Evolutionary conservation across 2,329 filamentous ascomycete species (phyloP).

Genomic region (Botrytis fabae): DNA sequence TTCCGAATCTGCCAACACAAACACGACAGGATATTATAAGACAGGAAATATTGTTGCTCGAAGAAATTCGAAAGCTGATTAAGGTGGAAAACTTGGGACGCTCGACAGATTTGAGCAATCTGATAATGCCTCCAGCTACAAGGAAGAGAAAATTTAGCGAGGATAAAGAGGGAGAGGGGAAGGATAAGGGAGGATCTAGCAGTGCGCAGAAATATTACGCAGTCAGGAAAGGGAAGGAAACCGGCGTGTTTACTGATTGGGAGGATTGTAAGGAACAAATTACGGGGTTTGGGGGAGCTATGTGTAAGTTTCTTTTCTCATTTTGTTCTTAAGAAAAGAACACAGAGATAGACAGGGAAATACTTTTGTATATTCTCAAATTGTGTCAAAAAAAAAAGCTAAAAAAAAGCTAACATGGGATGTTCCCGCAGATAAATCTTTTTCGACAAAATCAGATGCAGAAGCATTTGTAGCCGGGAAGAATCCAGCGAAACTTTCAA

Average conservation of each 20-base stretch:
- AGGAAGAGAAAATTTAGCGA: slow-evolving; percentile 37
- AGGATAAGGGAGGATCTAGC: slow-evolving; percentile 14
- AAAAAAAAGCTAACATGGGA: neutral
- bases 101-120: neutral
- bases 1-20: no score
- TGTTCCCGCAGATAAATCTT: slow-evolving; percentile 69
- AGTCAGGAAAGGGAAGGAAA: slow-evolving; percentile 56
- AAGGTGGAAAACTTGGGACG: neutral
- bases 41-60: neutral
- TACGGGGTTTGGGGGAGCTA: slow-evolving; percentile 61
- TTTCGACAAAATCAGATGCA: slow-evolving; percentile 72
- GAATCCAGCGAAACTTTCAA: slow-evolving; percentile 38
- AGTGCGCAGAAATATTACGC: slow-evolving; percentile 53
- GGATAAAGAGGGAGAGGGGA: neutral
- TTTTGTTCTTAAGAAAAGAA: neutral
- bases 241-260: slow-evolving; percentile 64
- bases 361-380: slow-evolving; percentile 18
- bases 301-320: slow-evolving; percentile 55
- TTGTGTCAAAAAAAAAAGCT: neutral
- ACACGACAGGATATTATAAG: neutral
- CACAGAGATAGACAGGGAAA: neutral
- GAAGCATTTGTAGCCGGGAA: slow-evolving; percentile 71
- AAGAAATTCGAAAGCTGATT: neutral
- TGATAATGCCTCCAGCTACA: slow-evolving; percentile 27
- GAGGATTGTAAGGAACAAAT: slow-evolving; percentile 62